Base-by-base conservation (phyloP, 352 stramenopile species). In the Saprolegnia parasitica region DNA sequence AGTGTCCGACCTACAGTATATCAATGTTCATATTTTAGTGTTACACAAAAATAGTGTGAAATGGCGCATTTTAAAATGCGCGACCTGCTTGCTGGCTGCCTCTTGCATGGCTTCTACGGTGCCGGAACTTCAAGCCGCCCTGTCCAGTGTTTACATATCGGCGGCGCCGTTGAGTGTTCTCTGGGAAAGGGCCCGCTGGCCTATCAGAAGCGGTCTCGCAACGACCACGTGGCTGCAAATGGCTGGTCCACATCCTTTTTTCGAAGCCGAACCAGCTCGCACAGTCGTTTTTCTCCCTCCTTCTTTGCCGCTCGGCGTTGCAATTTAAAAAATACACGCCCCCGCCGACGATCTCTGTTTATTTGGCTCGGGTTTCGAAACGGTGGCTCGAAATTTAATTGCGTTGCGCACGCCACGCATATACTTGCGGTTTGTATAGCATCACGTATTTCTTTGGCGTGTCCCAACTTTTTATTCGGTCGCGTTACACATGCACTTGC, bases 221-320 rank as follows among this genome's bases (percentile, higher is more conserved):
- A 5, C 13, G 35, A 60, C 52, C 52, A 60, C 52, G 52, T 60
- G 52, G 52, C 52, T 60, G 11, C 11, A 60, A 60, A 60, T 60
- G 52, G 52, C 52, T 60, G 52, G 52, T 60, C 52, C 52, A 60
- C 52, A 60, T 60, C 52, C 52, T 60, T 60, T 60, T 60, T 60
- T 60, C 52, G 52, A 60, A 60, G 52, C 13, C 52, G 52, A 60
- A 60, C 52, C 52, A 60, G 52, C 52, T 60, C 52, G 24, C 42
- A 16, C 52, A 60, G 52, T 16, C 52, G 52, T 60, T 60, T 60
- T 60, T 60, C 52, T 60, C 52, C 52, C 52, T 60, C 52, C 52
- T 60, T 60, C 52, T 60, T 60, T 60, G 52, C 52, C 52, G 52
- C 13, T 60, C 52, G 52, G 11, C 13, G 11, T 60, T 24, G 52